Evolutionary conservation across 2,329 filamentous ascomycete genomes (phyloP).

Genomic region (Penicillium occitanis): DNA sequence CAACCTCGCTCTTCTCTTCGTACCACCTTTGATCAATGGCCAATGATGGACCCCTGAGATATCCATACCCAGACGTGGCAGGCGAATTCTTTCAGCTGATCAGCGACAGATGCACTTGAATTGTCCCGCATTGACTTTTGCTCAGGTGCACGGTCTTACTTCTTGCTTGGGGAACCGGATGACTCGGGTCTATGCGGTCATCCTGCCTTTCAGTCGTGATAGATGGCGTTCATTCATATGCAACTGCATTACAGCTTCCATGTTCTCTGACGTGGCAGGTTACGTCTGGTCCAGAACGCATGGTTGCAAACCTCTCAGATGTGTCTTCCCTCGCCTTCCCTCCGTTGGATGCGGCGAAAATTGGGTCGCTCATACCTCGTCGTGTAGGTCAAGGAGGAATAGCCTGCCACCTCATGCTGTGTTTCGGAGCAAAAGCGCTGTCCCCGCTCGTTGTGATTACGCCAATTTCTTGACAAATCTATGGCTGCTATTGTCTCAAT

Average conservation of each 20-base stretch:
- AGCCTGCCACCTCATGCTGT: slow-evolving; percentile 17
- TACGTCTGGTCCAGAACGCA: slow-evolving; percentile 34
- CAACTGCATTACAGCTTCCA: slow-evolving; percentile 41
- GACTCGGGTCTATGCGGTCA: slow-evolving; percentile 32
- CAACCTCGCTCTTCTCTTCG: slow-evolving; percentile 7
- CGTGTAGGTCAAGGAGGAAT: slow-evolving; percentile 22
- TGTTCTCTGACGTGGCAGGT: slow-evolving; percentile 43
- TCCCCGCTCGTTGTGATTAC: slow-evolving; percentile 10
- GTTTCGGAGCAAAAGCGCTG: slow-evolving; percentile 12
- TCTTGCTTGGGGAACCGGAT: slow-evolving; percentile 35
- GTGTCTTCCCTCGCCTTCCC: slow-evolving; percentile 29
- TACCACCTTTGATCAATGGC: slow-evolving; percentile 16
- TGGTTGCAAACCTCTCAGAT: slow-evolving; percentile 28
- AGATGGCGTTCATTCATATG: slow-evolving; percentile 37
- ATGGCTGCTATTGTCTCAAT: slow-evolving; percentile 10
- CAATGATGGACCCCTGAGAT: slow-evolving; percentile 22
- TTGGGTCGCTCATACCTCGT: slow-evolving; percentile 22
- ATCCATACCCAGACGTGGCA: slow-evolving; percentile 24
- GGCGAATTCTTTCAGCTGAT: slow-evolving; percentile 44
- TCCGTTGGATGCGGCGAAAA: slow-evolving; percentile 28
- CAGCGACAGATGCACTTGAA: slow-evolving; percentile 41
- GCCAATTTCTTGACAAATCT: slow-evolving; percentile 1
- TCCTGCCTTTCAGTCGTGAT: slow-evolving; percentile 36
- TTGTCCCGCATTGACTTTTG: slow-evolving; percentile 40
- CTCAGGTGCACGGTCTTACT: slow-evolving; percentile 39